A percentile compares a stretch with the other conserved stretches of the same genome.
These are phyloP conservation scores for Phylloboletellus chloephorus DNA, from an alignment of 1,284 basidiomycete species.

Conservation along the genomic window DNA sequence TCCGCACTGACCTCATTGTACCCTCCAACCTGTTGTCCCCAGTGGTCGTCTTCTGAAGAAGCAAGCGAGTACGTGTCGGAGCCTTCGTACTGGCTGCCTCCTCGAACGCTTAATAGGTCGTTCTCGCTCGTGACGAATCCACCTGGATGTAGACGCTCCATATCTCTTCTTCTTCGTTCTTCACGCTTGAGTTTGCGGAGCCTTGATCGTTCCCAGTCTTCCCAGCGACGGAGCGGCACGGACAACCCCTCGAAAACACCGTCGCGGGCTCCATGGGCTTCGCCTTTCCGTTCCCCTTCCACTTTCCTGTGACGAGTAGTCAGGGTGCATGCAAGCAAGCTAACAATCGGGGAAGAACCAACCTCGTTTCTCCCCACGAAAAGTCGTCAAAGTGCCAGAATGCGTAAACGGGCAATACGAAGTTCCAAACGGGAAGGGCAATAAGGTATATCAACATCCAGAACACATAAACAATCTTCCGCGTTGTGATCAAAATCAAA, in stretches of 20 bases:
- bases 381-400: conserved; percentile 99
- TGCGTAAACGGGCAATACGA: conserved; percentile 88
- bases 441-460: conserved; percentile 97
- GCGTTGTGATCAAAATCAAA: conserved; percentile 88
- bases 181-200: conserved; percentile 89
- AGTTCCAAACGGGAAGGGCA: conserved; percentile 94
- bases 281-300: conserved; percentile 78
- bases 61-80: conserved; percentile 73
- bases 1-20: conserved; percentile 82
- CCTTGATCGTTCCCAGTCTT: conserved; percentile 98
- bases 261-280: conserved; percentile 70
- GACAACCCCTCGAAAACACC: conserved; percentile 52
- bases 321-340: conserved; percentile 12
- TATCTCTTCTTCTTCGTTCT: conserved; percentile 75
- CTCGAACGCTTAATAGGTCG: conserved; percentile 51
- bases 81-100: conserved; percentile 64
- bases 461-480: conserved; percentile 92
- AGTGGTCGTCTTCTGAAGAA: conserved; percentile 90
- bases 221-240: conserved; percentile 92
- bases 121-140: conserved; percentile 62
- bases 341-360: conserved; percentile 28
- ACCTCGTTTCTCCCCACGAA: conserved; percentile 97
- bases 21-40: conserved; percentile 80
- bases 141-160: conserved; percentile 68
- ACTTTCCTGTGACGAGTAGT: conserved; percentile 67